Evolutionary conservation across 2,329 filamentous ascomycete genomes (phyloP).

Genomic region (Dendrostoma leiphaemia): DNA sequence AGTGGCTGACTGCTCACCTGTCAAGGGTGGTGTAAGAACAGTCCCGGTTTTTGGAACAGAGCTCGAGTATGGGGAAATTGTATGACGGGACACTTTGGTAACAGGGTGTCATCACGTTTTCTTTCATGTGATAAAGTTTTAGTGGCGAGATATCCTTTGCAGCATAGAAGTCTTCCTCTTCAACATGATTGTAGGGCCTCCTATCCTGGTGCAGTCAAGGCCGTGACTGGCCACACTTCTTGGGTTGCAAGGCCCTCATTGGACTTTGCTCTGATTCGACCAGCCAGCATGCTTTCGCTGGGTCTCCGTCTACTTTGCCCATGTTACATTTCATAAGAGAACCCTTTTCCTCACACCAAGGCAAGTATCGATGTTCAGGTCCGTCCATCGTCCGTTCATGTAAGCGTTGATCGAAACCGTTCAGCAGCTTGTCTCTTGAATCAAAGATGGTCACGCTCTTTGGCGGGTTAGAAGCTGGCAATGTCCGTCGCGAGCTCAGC

Average conservation of each 20-base stretch:
- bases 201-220: too few species aligned
- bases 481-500: conserved; percentile 61
- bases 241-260: background rate
- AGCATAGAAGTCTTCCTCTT: background rate
- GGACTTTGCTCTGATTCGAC: conserved; percentile 4
- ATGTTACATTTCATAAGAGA: background rate
- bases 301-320: background rate
- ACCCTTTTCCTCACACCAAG: conserved; percentile 22
- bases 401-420: conserved; percentile 45
- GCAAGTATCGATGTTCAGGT: conserved; percentile 40
- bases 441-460: conserved; percentile 57
- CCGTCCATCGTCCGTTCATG: conserved; percentile 37
- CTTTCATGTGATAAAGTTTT: background rate
- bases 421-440: conserved; percentile 52
- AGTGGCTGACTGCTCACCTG: conserved; percentile 2
- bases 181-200: too few species aligned
- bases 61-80: too few species aligned
- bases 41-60: too few species aligned
- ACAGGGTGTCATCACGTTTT: background rate
- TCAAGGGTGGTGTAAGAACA: background rate
- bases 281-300: background rate
- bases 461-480: conserved; percentile 54
- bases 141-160: background rate
- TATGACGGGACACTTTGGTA: background rate
- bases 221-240: background rate